A percentile compares a stretch with the other conserved stretches of the same genome.
Evolutionary conservation across 148 eudicot genomes (phyloP).

Genomic region (Polygonum maritimum): DNA sequence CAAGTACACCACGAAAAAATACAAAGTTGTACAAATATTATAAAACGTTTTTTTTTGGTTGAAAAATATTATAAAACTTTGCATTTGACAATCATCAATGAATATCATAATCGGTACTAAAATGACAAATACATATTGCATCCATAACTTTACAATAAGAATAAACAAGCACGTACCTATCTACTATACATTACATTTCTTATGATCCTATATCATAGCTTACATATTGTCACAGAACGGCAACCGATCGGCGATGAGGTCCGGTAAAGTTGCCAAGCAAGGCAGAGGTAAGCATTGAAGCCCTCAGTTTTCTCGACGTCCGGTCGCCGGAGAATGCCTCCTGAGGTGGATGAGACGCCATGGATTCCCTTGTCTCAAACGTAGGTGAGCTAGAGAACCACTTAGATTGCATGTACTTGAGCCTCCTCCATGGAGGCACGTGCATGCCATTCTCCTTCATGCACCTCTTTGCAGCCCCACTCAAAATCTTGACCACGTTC

Average conservation of each 20-base stretch:
- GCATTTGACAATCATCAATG: no score
- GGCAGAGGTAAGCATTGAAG: slow-evolving; percentile 7
- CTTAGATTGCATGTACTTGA: slow-evolving; percentile 13
- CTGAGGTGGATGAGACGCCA: background rate
- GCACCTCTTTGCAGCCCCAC: slow-evolving; percentile 26
- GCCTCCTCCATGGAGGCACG: slow-evolving; percentile 35
- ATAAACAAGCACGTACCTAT: no score
- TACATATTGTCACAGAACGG: background rate
- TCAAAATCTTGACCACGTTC: slow-evolving; percentile 18
- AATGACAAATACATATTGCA: background rate
- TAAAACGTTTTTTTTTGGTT: no score
- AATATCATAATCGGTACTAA: no score
- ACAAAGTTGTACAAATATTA: no score
- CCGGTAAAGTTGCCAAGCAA: slow-evolving; percentile 1
- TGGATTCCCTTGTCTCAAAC: background rate
- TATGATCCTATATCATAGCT: background rate
- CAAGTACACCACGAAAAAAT: no score
- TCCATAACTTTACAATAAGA: no score
- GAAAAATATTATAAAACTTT: no score
- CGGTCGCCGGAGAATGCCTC: background rate
- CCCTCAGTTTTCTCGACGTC: background rate
- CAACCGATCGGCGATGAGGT: background rate
- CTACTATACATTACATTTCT: background rate
- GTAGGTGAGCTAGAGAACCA: background rate
- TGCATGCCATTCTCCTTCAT: slow-evolving; percentile 29